Percentiles rank a stretch among this genome's conserved stretches.
Conservation (phyloP, 495 filamentous ascomycete genomes). For the Friedmanniomyces simplex region DNA sequence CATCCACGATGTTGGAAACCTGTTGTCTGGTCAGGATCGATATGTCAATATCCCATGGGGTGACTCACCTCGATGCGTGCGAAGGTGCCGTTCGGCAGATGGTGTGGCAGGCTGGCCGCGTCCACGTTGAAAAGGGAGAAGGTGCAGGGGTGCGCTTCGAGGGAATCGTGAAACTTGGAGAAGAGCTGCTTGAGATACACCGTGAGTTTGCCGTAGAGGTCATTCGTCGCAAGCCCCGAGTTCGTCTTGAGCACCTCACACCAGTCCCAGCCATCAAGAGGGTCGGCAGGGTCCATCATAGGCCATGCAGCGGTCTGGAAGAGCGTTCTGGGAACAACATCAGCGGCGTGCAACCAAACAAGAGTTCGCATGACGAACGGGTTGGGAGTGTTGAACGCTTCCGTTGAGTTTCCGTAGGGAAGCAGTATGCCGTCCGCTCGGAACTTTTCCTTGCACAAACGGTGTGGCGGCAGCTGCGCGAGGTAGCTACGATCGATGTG, state of each 20-base stretch:
- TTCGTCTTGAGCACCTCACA: conserved; percentile 12
- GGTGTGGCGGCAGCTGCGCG: conserved; percentile 7
- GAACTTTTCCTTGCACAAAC: conserved; percentile 17
- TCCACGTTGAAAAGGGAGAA: conserved; percentile 22
- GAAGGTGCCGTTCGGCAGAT: conserved; percentile 6
- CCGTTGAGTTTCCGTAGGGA: conserved; percentile 19
- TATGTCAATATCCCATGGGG: background rate
- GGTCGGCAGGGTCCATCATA: conserved; percentile 24
- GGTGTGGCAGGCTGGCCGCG: conserved; percentile 5
- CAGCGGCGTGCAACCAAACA: background rate
- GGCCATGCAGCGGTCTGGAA: conserved; percentile 20
- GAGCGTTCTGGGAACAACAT: conserved; percentile 21
- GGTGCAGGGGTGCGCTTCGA: background rate
- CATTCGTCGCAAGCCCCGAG: conserved; percentile 16
- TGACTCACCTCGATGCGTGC: conserved; percentile 25
- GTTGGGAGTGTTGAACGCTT: conserved; percentile 23
- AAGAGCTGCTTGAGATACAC: conserved; percentile 19
- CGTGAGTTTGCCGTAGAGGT: conserved; percentile 27
- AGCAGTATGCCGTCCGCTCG: conserved; percentile 25
- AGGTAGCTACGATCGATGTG: conserved; percentile 16
- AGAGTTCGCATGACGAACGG: conserved; percentile 21
- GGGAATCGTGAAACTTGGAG: conserved; percentile 14
- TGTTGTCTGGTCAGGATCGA: background rate
- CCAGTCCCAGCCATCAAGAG: conserved; percentile 23
- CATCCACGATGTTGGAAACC: conserved; percentile 27